These are phyloP conservation scores for Chimonanthus salicifolius DNA, from an alignment of 164 flowering plant genomes.

Conservation along the genomic window DNA sequence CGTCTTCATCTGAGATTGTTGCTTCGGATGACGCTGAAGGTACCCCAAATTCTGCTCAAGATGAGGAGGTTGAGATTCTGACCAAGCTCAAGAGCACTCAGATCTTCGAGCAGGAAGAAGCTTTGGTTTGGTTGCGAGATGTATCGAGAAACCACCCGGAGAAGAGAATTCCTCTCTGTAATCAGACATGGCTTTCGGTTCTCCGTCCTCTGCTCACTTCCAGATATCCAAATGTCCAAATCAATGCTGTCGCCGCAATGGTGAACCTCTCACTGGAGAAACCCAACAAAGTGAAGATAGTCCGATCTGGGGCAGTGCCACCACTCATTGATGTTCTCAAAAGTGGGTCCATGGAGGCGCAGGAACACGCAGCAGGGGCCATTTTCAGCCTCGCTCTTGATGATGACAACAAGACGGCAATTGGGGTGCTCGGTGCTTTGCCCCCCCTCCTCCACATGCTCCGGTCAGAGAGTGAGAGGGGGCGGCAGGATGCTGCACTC, in stretches of 20 bases:
- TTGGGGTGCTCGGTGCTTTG: slow-evolving; percentile 86
- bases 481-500: slow-evolving; percentile 82
- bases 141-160: slow-evolving; percentile 49
- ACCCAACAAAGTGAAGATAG: slow-evolving; percentile 70
- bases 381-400: slow-evolving; percentile 79
- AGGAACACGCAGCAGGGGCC: slow-evolving; percentile 95
- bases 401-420: slow-evolving; percentile 84
- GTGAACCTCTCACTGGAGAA: slow-evolving; percentile 84
- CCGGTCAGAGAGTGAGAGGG: slow-evolving; percentile 53
- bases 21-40: slow-evolving; percentile 30
- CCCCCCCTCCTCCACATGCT: slow-evolving; percentile 70
- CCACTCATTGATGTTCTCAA: slow-evolving; percentile 56
- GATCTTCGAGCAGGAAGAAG: slow-evolving; percentile 65
- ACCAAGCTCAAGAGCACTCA: slow-evolving; percentile 45
- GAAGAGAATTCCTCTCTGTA: slow-evolving; percentile 51
- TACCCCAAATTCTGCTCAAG: slow-evolving; percentile 35
- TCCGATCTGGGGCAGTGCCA: slow-evolving; percentile 79
- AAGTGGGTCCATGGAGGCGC: slow-evolving; percentile 59
- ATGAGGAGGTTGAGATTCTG: slow-evolving; percentile 50
- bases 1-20: slow-evolving; percentile 39
- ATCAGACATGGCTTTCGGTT: slow-evolving; percentile 38
- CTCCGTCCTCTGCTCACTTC: slow-evolving; percentile 45
- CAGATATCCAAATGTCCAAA: slow-evolving; percentile 43
- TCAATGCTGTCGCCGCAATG: slow-evolving; percentile 70
- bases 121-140: slow-evolving; percentile 43